These are phyloP conservation scores for Vitis hybrid DNA, from an alignment of 177 flowering plant genomes.

Conservation along the genomic window DNA sequence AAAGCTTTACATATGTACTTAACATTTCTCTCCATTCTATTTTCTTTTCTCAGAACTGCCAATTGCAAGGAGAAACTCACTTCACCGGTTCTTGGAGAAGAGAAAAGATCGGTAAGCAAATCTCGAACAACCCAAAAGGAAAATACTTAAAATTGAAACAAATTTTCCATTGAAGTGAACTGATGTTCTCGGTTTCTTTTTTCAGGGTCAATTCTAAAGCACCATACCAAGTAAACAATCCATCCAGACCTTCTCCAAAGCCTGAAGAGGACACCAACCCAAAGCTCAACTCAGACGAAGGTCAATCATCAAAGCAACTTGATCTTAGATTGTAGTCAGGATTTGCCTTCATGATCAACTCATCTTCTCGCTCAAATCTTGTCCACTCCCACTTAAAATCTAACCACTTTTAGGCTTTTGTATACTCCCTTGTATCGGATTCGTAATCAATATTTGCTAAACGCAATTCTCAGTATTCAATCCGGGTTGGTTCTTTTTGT, in stretches of 20 bases:
- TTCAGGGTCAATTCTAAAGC: slow-evolving; percentile 30
- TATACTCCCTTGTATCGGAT: no score
- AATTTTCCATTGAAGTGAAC: not conserved
- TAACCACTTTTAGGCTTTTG: no score
- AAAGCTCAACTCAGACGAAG: slow-evolving; percentile 11
- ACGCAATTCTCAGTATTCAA: no score
- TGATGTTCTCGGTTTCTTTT: not conserved
- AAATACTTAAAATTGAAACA: not conserved
- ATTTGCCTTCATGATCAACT: no score
- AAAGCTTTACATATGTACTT: not conserved
- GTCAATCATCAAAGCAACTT: slow-evolving; percentile 21
- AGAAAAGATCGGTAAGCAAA: slow-evolving; percentile 53
- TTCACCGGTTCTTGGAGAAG: slow-evolving; percentile 51
- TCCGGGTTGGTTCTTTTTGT: no score
- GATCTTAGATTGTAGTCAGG: slow-evolving; percentile 28
- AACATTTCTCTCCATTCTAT: not conserved
- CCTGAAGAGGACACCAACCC: not conserved
- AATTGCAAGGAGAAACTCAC: slow-evolving; percentile 47
- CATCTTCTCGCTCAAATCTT: no score
- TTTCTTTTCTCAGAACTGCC: slow-evolving; percentile 34
- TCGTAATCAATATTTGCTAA: no score
- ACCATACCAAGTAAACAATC: slow-evolving; percentile 28
- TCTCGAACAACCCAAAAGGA: not conserved
- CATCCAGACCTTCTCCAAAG: slow-evolving; percentile 5
- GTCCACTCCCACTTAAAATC: no score